Percentiles rank a stretch among this genome's conserved stretches.
Evolutionary conservation across 1,139 yeast genomes (phyloP).

Genomic region (Blastobotrys illinoisensis): DNA sequence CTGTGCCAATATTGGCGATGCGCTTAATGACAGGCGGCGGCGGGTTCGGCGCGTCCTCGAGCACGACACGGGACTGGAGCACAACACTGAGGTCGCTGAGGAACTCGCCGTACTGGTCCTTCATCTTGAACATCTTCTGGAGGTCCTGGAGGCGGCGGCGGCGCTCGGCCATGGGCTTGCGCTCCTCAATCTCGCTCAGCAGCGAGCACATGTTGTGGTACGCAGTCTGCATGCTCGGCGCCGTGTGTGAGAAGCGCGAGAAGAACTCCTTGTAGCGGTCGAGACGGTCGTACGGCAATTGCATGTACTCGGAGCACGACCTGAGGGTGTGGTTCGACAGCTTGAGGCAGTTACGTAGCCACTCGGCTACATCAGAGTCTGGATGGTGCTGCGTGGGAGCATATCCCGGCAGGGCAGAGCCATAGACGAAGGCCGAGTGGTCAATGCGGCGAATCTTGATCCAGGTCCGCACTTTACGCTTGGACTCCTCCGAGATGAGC

Average conservation of each 20-base stretch:
- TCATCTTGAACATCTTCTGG: constrained; percentile 16
- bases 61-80: constrained; percentile 15
- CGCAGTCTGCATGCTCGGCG: constrained; percentile 16
- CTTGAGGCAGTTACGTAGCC: constrained; percentile 20
- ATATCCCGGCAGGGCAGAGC: constrained; percentile 15
- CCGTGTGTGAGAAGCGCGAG: constrained; percentile 11
- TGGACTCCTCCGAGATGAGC: constrained; percentile 12
- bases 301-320: constrained; percentile 21
- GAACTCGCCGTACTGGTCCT: constrained; percentile 17
- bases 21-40: neutral
- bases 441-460: constrained; percentile 13
- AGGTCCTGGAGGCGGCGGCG: constrained; percentile 17
- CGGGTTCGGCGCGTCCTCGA: constrained; percentile 15
- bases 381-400: constrained; percentile 22
- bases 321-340: constrained; percentile 18
- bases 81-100: constrained; percentile 21
- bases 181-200: constrained; percentile 17
- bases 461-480: constrained; percentile 14
- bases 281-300: constrained; percentile 21
- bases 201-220: constrained; percentile 13
- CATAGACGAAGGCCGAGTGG: constrained; percentile 13
- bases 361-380: constrained; percentile 24
- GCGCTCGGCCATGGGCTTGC: constrained; percentile 19
- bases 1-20: constrained; percentile 5
- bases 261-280: constrained; percentile 16